Conservation (phyloP, 306 rosid genomes). For the Prunus persica region DNA sequence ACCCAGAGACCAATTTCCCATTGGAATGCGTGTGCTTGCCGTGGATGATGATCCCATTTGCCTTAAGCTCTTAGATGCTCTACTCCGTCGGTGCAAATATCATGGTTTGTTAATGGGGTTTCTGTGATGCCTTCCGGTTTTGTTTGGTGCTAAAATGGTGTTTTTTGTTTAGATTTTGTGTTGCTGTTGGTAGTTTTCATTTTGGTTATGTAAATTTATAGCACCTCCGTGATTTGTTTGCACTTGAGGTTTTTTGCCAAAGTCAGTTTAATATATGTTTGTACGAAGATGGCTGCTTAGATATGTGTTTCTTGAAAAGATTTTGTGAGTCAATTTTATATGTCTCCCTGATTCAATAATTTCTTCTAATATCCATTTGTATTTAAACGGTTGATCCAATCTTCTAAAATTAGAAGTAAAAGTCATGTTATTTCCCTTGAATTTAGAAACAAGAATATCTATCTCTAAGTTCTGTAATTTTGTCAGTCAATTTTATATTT, state of each 20-base stretch:
- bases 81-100: slow-evolving; percentile 85
- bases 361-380: background rate
- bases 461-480: too few species aligned
- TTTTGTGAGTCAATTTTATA: background rate
- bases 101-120: slow-evolving; percentile 58
- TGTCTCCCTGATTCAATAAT: background rate
- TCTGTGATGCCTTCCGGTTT: slow-evolving; percentile 1
- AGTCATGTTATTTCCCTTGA: background rate
- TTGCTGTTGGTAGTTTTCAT: background rate
- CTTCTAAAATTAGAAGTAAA: background rate
- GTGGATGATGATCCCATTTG: slow-evolving; percentile 94
- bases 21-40: slow-evolving; percentile 96
- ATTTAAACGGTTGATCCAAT: background rate
- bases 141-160: background rate
- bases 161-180: background rate
- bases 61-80: slow-evolving; percentile 64
- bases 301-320: background rate
- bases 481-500: background rate
- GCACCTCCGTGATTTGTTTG: background rate
- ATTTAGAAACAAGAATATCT: background rate
- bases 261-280: background rate
- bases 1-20: slow-evolving; percentile 62
- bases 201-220: background rate
- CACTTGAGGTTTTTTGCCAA: background rate
- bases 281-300: slow-evolving; percentile 2